A percentile compares a stretch with the other conserved stretches of the same genome.
phyloP scores from a whole-genome alignment of 1,139 yeast species.

The Debaryomycetaceae sp. region DNA sequence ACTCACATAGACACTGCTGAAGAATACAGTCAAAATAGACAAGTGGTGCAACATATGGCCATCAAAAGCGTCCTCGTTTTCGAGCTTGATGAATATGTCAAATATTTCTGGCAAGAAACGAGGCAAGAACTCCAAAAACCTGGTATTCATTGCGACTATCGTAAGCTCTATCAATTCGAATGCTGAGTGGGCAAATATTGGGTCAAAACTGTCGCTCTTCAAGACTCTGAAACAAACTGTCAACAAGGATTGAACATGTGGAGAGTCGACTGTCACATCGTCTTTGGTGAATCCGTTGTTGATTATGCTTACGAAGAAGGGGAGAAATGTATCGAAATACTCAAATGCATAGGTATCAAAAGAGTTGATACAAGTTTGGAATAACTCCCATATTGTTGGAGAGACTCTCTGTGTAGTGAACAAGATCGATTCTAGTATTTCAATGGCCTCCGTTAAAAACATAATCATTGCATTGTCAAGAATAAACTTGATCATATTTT shows the following conservation, averaged over 20 bases:
- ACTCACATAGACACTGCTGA: conserved; percentile 39
- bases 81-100: conserved; percentile 32
- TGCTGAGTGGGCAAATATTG: conserved; percentile 39
- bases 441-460: conserved; percentile 48
- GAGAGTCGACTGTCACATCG: conserved; percentile 32
- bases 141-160: conserved; percentile 33
- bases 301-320: conserved; percentile 49
- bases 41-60: conserved; percentile 48
- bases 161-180: conserved; percentile 43
- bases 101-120: conserved; percentile 37
- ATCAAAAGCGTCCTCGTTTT: conserved; percentile 41
- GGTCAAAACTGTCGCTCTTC: conserved; percentile 36
- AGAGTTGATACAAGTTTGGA: conserved; percentile 39
- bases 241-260: conserved; percentile 38
- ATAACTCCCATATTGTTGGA: conserved; percentile 48
- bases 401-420: conserved; percentile 39
- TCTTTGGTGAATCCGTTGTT: conserved; percentile 42
- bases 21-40: conserved; percentile 43
- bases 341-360: conserved; percentile 55
- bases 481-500: conserved; percentile 42
- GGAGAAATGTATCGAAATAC: conserved; percentile 47
- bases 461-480: conserved; percentile 48
- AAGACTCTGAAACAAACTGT: conserved; percentile 36
- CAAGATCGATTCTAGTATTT: conserved; percentile 47
- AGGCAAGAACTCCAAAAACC: conserved; percentile 32